phyloP scores from a whole-genome alignment of 768 basidiomycete genomes.

The Asterophora lycoperdoides region DNA sequence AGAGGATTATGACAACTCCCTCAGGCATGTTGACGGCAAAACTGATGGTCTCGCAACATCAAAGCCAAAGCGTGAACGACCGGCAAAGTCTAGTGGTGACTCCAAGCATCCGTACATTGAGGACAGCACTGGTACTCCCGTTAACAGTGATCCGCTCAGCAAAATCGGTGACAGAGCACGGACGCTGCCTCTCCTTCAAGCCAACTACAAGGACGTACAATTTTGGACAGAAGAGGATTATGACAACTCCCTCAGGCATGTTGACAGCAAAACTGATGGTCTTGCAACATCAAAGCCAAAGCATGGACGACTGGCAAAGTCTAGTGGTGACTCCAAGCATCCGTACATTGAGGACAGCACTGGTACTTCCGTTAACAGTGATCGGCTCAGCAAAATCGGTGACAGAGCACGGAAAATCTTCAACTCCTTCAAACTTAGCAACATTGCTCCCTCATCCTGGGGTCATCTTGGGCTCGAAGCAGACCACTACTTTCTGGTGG shows the following conservation, averaged over 20 bases:
- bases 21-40: conserved; percentile 1
- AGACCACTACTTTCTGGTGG: conserved; percentile 4
- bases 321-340: conserved; percentile 7
- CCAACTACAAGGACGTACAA: no score
- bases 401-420: conserved; percentile 7
- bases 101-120: conserved; percentile 14
- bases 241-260: no score
- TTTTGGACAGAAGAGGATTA: no score
- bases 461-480: background rate
- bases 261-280: no score
- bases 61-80: conserved; percentile 9
- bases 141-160: background rate
- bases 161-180: conserved; percentile 8
- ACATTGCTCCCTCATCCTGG: conserved; percentile 3
- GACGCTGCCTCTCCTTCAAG: no score
- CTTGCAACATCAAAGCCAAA: no score
- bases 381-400: conserved; percentile 3
- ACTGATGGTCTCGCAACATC: no score
- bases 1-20: background rate
- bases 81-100: conserved; percentile 1
- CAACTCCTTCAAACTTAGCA: conserved; percentile 1
- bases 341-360: conserved; percentile 10
- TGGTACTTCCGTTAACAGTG: background rate
- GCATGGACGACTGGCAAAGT: conserved; percentile 6
- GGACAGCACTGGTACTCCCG: background rate